Evolutionary conservation across 345 rosid genomes (phyloP).

Genomic region (Sisymbrium irio): DNA sequence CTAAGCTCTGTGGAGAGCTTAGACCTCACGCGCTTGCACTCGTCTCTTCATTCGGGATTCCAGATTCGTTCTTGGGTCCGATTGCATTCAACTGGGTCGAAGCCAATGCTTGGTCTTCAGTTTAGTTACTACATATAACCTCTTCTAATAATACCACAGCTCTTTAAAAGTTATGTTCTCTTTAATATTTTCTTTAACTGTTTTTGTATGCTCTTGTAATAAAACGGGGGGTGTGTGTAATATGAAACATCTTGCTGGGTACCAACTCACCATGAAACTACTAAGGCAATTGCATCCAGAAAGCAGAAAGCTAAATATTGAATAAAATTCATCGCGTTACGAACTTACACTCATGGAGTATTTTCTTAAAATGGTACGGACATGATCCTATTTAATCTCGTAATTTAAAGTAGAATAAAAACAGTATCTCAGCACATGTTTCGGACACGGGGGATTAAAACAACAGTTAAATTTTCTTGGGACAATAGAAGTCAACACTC

Average conservation of each 20-base stretch:
- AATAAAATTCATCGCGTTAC: too few species aligned
- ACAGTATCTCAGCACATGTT: neutral
- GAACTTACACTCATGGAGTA: too few species aligned
- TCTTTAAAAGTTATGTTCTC: neutral
- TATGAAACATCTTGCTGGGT: too few species aligned
- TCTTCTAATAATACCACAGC: neutral
- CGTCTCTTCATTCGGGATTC: slow-evolving; percentile 76
- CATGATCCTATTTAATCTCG: too few species aligned
- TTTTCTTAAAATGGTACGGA: too few species aligned
- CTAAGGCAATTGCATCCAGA: too few species aligned
- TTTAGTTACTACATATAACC: slow-evolving; percentile 16
- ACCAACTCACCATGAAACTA: too few species aligned
- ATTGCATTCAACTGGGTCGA: slow-evolving; percentile 89
- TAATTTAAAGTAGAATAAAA: neutral
- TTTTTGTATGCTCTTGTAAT: slow-evolving; percentile 8
- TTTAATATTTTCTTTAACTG: neutral
- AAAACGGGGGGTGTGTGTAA: slow-evolving; percentile 12
- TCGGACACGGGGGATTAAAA: too few species aligned
- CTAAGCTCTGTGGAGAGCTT: slow-evolving; percentile 64
- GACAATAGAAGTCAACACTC: neutral
- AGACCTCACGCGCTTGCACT: slow-evolving; percentile 79
- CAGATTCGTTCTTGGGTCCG: slow-evolving; percentile 74
- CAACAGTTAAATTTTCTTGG: neutral
- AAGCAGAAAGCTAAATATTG: too few species aligned
- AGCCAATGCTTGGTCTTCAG: slow-evolving; percentile 76